Percentiles rank a stretch among this genome's conserved stretches.
Conservation (phyloP, 208 protist genomes). For the Wallacemonas sp. region DNA sequence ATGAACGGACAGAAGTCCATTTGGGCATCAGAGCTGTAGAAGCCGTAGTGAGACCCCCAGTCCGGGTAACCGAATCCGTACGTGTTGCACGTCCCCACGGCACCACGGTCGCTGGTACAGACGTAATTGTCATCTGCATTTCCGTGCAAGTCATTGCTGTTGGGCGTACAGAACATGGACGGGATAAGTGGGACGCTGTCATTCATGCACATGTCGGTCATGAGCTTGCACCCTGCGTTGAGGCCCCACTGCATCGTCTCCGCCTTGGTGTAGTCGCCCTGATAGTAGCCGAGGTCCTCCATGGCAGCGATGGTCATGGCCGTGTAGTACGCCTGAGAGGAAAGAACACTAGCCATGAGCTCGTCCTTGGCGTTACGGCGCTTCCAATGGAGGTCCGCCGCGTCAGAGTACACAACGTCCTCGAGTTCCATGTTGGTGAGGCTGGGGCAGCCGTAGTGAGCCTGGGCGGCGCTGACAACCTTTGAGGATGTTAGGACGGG, state of each 20-base stretch:
- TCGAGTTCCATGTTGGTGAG: too few relatives aligned
- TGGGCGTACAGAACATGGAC: slow-evolving; percentile 37
- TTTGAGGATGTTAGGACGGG: neutral
- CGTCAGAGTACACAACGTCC: too few relatives aligned
- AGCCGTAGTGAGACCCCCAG: slow-evolving; percentile 38
- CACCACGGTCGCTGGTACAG: slow-evolving; percentile 28
- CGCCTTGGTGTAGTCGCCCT: slow-evolving; percentile 34
- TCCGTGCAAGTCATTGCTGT: too few relatives aligned
- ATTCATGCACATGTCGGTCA: slow-evolving; percentile 21
- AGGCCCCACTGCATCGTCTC: slow-evolving; percentile 58
- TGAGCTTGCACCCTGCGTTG: slow-evolving; percentile 39
- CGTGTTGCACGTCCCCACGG: slow-evolving; percentile 35
- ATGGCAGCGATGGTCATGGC: slow-evolving; percentile 65
- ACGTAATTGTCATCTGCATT: neutral
- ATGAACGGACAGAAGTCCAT: slow-evolving; percentile 58
- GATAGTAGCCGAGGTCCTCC: slow-evolving; percentile 63
- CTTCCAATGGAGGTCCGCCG: too few relatives aligned
- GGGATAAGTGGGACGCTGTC: slow-evolving; percentile 19
- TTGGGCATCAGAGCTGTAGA: slow-evolving; percentile 28
- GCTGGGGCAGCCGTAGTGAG: too few relatives aligned
- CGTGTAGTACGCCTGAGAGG: slow-evolving; percentile 22
- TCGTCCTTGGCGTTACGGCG: slow-evolving; percentile 35
- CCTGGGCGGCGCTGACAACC: too few relatives aligned
- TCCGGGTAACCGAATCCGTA: neutral
- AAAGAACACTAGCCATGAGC: too few relatives aligned